Evolutionary conservation across 2,329 filamentous ascomycete genomes (phyloP), one percentile per base, ranked within the genome.

Genomic region (Tolypocladium cylindrosporum): DNA sequence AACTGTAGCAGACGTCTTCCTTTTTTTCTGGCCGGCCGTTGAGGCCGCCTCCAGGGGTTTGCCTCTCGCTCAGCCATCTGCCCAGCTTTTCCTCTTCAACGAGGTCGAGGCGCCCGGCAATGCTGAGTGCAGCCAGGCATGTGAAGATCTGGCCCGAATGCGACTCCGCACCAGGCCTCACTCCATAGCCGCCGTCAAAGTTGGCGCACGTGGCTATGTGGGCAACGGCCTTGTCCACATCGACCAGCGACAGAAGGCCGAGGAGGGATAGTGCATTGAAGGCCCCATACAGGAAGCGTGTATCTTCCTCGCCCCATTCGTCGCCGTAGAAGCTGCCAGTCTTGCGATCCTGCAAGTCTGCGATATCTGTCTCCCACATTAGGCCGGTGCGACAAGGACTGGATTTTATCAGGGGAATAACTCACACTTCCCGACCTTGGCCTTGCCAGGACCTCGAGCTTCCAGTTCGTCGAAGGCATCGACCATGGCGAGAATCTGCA

Each of bases 1-100:
- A 99, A 71, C 91, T 96, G 75, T 99, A 99, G 76, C 94, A 99
- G 16, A 96, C 93, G 71, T 99, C 94, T 70, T 96, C 93, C 61
- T 89, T 77, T 77, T 99, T 99, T 75, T 97, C 94, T 0, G 94
- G 94, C 54, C 94, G 83, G 3, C 94, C 94, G 70, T 99, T 99
- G 55, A 99, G 77, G 0, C 94, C 94, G 37, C 94, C 94, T 54
- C 87, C 87, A 11, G 90, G 83, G 36, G 96, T 79, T 71, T 99
- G 94, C 61, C 94, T 83, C 74, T 99, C 94, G 72, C 91, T 96
- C 57, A 99, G 79, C 94, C 94, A 99, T 54, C 85, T 84, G 21
- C 87, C 92, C 5, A 97, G 77, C 65, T 88, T 89, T 69, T 96
- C 90, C 61, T 82, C 82, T 68, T 97, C 85, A 52, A 96, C 86